Evolutionary conservation across 2,329 filamentous ascomycete genomes (phyloP).

Genomic region (Aspergillus arachidicola): DNA sequence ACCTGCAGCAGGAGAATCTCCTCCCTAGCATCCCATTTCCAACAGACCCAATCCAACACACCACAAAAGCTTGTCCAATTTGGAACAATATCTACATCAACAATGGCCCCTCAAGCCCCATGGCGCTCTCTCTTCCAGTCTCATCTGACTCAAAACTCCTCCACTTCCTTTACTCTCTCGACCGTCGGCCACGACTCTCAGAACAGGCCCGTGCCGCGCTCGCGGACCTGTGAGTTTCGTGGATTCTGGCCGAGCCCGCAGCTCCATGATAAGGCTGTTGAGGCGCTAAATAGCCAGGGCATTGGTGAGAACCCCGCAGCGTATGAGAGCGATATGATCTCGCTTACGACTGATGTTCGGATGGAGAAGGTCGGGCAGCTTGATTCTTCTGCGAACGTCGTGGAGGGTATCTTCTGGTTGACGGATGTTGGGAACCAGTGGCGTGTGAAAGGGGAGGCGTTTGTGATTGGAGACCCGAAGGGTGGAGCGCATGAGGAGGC

Average conservation of each 20-base stretch:
- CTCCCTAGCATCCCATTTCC: neutral
- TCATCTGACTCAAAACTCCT: slow-evolving; percentile 26
- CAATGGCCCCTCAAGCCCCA: slow-evolving; percentile 24
- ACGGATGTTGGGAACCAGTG: slow-evolving; percentile 74
- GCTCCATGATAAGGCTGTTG: slow-evolving; percentile 73
- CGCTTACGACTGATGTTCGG: slow-evolving; percentile 83
- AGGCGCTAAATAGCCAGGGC: slow-evolving; percentile 55
- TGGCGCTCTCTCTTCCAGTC: slow-evolving; percentile 31
- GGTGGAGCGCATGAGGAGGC: slow-evolving; percentile 56
- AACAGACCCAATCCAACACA: neutral
- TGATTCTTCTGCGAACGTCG: slow-evolving; percentile 64
- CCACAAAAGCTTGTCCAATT: neutral
- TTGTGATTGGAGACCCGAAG: slow-evolving; percentile 72
- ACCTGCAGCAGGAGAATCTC: neutral
- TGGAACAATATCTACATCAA: neutral
- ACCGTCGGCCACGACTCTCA: slow-evolving; percentile 25
- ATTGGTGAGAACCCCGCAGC: slow-evolving; percentile 61
- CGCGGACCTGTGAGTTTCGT: slow-evolving; percentile 76
- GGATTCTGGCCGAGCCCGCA: slow-evolving; percentile 72
- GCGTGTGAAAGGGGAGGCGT: slow-evolving; percentile 77
- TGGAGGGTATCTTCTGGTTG: slow-evolving; percentile 87
- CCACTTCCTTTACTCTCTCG: slow-evolving; percentile 31
- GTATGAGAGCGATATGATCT: slow-evolving; percentile 76
- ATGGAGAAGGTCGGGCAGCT: slow-evolving; percentile 84
- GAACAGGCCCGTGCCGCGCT: slow-evolving; percentile 30